Conservation (phyloP, 331 rosid species). For the Spiraea crenata region DNA sequence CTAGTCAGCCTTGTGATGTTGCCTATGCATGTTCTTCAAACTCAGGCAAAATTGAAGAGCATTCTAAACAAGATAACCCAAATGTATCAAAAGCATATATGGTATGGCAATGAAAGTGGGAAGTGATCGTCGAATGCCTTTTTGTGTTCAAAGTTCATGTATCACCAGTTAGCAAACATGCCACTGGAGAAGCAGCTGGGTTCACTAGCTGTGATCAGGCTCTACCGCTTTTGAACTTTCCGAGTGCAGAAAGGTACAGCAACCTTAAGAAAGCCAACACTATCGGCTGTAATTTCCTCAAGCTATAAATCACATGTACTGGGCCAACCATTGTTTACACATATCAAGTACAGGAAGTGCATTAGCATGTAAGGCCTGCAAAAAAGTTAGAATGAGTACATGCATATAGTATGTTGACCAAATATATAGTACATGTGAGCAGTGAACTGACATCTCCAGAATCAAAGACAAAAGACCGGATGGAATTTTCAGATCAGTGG, state of each 20-base stretch:
- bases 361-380: constrained; percentile 97
- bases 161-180: neutral
- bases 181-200: neutral
- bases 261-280: constrained; percentile 26
- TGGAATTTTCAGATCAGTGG: neutral
- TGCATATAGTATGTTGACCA: neutral
- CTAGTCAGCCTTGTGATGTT: neutral
- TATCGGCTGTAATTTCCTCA: constrained; percentile 11
- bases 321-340: constrained; percentile 99
- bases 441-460: neutral
- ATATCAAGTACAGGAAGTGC: constrained; percentile 97
- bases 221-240: constrained; percentile 6
- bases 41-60: neutral
- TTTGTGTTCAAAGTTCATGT: neutral
- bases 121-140: neutral
- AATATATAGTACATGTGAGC: neutral
- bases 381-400: constrained; percentile 13
- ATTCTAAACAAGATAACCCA: neutral
- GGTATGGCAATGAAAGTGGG: constrained; percentile 12
- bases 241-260: neutral
- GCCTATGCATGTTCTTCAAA: neutral
- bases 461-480: neutral
- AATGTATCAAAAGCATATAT: neutral
- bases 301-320: constrained; percentile 64
- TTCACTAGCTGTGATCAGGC: neutral